phyloP scores from a whole-genome alignment of 345 rosid genomes.

The Arabidopsis suecica region DNA sequence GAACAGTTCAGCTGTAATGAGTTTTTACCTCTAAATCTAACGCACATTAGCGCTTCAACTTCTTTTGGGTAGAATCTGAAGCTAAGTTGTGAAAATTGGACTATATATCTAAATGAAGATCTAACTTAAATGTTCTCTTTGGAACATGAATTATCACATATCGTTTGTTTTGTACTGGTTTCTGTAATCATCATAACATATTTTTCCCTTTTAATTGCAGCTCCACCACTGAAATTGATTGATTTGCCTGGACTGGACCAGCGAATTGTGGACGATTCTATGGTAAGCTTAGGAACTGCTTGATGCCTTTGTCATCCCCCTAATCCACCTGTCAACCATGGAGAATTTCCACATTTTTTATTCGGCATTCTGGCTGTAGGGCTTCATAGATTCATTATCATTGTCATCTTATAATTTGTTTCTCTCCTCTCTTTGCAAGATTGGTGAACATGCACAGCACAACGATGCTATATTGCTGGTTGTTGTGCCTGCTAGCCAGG shows the following conservation, averaged over 20 bases:
- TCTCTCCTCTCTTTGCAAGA: conserved; percentile 44
- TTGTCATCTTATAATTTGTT: conserved; percentile 19
- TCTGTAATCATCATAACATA: conserved; percentile 22
- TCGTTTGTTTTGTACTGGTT: conserved; percentile 1
- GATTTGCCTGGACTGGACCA: conserved; percentile 99
- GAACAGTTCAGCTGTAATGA: conserved; percentile 20
- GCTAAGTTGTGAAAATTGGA: conserved; percentile 12
- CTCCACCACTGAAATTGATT: conserved; percentile 86
- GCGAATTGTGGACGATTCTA: conserved; percentile 83
- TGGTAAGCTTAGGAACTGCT: conserved; percentile 57
- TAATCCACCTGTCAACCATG: conserved; percentile 8
- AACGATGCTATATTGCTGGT: conserved; percentile 93
- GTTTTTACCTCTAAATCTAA: neutral
- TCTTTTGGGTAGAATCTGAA: neutral
- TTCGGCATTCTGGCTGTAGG: conserved; percentile 15
- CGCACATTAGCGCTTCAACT: conserved; percentile 7
- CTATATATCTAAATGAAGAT: conserved; percentile 14
- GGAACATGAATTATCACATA: conserved; percentile 12
- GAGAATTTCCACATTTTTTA: conserved; percentile 7
- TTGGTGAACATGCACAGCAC: conserved; percentile 79
- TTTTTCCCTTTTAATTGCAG: conserved; percentile 52
- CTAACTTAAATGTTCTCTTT: conserved; percentile 8
- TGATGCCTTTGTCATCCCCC: conserved; percentile 23
- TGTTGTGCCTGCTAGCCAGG: conserved; percentile 85
- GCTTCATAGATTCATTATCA: conserved; percentile 13